Conservation (phyloP, 305 asterid species). For the Fraxinus paxiana region DNA sequence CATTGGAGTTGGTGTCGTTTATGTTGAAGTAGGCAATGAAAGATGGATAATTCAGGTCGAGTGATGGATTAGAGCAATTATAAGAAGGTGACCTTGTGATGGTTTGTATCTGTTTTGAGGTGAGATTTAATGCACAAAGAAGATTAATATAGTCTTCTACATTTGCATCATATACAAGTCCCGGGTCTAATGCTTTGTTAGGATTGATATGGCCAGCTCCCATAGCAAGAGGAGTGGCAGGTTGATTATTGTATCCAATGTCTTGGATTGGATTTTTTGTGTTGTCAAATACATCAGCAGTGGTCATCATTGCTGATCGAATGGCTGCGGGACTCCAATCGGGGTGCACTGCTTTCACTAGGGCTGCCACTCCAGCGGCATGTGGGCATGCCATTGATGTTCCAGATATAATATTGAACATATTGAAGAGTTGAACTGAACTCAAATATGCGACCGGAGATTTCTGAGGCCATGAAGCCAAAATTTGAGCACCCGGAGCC, state of each 20-base stretch:
- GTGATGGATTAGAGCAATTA: conserved; percentile 55
- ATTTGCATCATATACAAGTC: conserved; percentile 56
- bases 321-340: conserved; percentile 78
- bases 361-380: conserved; percentile 71
- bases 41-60: conserved; percentile 80
- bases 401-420: conserved; percentile 66
- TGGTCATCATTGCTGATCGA: conserved; percentile 88
- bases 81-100: conserved; percentile 42
- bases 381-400: conserved; percentile 91
- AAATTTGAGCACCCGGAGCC: conserved; percentile 70
- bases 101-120: conserved; percentile 42
- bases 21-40: conserved; percentile 52
- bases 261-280: conserved; percentile 46
- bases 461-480: conserved; percentile 65
- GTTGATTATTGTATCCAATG: conserved; percentile 25
- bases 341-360: conserved; percentile 53
- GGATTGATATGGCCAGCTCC: conserved; percentile 82
- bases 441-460: conserved; percentile 21
- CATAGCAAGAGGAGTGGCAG: conserved; percentile 67
- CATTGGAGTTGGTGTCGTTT: not conserved
- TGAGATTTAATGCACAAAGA: conserved; percentile 56
- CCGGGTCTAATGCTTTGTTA: conserved; percentile 65
- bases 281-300: conserved; percentile 47
- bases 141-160: conserved; percentile 49
- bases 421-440: conserved; percentile 36